Base-by-base conservation (phyloP, 148 eudicot species). In the Nepenthes mirabilis region DNA sequence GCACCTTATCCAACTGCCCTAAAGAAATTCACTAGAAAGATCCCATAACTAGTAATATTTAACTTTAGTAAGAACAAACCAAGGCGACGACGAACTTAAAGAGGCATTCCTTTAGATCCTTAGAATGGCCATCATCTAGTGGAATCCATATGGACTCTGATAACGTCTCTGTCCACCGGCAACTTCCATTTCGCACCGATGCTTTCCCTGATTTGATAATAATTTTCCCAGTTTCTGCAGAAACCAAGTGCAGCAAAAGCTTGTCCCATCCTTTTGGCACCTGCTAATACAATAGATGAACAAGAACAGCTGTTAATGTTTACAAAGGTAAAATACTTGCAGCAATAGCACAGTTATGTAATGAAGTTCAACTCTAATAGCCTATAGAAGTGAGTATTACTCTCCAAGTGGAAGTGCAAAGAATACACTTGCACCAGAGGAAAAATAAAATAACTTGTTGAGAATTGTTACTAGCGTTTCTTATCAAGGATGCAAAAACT, bases 261-360 rank as follows among this genome's bases (percentile, higher is more conserved):
- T 73, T 87, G 67, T 87, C 95, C 95, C 90, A 87, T 67, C 95
- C 95, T 74, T 80, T 84, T 2, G 95, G 95, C 58, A 84, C 90
- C 95, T 87, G 78, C 57, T 64, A 55, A 56, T 13, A 35, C 58
- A 61, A 36, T 57, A 57, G 47, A 45, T 4, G 14, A 54, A 36
- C 9, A 37, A 57, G n/a, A 43, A 13, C 36, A 56, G 37, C 36
- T 9, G 13, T 10, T 32, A 56, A 33, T 34, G 13, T 33, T 36
- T 34, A 5, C 6, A 10, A 56, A 47, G 5, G 56, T n/a, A 54
- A 55, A 36, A 14, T 34, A 33, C 10, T 62, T 47, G 45, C 3
- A 55, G 32, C 43, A 62, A 57, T 34, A 45, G 13, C 43, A 34
- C 53, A 55, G 23, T 11, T 9, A 58, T 52, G 14, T 13, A 6